Conservation (phyloP, 164 flowering plant species). For the Amborella trichopoda region DNA sequence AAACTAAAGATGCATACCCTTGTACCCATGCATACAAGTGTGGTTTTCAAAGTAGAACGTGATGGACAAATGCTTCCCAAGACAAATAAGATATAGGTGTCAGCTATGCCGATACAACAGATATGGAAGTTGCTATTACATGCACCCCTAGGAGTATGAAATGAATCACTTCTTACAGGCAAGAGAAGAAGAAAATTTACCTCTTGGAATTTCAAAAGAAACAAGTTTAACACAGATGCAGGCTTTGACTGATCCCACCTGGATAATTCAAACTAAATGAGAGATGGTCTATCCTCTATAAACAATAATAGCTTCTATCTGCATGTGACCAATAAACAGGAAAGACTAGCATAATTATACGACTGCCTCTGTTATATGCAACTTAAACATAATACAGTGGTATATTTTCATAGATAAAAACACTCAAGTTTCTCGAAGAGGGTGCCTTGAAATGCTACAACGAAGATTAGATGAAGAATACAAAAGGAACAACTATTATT, state of each 20-base stretch:
- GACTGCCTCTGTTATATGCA: not conserved
- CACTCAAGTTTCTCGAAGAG: not conserved
- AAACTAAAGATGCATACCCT: not conserved
- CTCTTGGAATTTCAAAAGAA: constrained; percentile 82
- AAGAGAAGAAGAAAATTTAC: constrained; percentile 17
- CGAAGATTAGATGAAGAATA: too few relatives aligned
- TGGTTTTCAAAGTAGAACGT: not conserved
- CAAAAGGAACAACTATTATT: too few relatives aligned
- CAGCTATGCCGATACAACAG: not conserved
- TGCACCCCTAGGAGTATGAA: not conserved
- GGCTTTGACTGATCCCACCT: constrained; percentile 88
- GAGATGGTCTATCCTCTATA: too few relatives aligned
- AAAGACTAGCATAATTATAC: not conserved
- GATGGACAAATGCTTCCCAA: not conserved
- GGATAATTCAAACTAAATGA: constrained; percentile 10
- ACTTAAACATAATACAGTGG: not conserved
- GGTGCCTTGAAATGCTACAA: too few relatives aligned
- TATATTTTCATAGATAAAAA: not conserved
- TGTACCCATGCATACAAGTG: not conserved
- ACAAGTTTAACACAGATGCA: constrained; percentile 75
- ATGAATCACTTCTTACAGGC: not conserved
- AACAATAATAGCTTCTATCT: not conserved
- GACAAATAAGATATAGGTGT: not conserved
- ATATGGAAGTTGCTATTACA: not conserved
- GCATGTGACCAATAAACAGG: not conserved